phyloP scores from a whole-genome alignment of 345 rosid genomes.

The Cardiospermum halicacabum region DNA sequence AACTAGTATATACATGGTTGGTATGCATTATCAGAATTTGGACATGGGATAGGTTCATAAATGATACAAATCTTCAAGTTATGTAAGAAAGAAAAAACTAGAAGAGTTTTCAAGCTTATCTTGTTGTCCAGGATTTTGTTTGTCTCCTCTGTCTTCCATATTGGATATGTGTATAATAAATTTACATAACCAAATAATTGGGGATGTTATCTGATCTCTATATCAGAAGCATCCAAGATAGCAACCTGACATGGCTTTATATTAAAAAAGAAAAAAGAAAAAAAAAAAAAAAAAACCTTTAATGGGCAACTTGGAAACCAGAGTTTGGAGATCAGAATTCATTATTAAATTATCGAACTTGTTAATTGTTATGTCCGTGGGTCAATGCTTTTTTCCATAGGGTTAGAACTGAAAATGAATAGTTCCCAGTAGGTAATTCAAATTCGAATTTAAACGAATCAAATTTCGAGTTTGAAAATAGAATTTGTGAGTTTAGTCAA shows the following conservation, averaged over 20 bases:
- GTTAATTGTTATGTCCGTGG: neutral
- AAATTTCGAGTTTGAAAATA: too few relatives aligned
- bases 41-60: neutral
- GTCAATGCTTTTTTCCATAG: neutral
- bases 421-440: too few relatives aligned
- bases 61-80: neutral
- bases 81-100: neutral
- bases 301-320: neutral
- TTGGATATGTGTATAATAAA: neutral
- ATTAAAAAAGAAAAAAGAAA: neutral
- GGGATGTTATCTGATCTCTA: neutral
- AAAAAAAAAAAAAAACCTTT: neutral
- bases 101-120: neutral
- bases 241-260: neutral
- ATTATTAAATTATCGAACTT: too few relatives aligned
- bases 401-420: too few relatives aligned
- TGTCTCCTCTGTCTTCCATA: neutral
- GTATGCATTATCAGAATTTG: neutral
- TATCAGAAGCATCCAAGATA: neutral
- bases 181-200: neutral
- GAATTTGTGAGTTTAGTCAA: too few relatives aligned
- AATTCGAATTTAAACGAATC: too few relatives aligned
- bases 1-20: neutral
- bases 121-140: neutral
- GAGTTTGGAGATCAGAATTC: neutral